Evolutionary conservation across 148 eudicot species (phyloP).

Genomic region (Bassia scoparia): DNA sequence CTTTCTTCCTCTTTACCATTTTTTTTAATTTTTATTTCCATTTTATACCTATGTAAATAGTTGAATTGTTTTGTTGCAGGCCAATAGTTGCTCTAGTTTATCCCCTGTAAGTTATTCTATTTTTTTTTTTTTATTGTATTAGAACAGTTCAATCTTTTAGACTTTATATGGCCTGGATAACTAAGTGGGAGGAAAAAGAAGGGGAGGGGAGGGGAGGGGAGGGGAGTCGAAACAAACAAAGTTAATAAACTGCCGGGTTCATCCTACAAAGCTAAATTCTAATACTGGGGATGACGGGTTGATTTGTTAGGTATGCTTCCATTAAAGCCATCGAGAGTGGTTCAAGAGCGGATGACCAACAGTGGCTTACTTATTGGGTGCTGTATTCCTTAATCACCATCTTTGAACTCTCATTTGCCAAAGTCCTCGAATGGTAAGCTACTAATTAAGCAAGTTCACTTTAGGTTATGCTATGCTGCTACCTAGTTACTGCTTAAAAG

Average conservation of each 20-base stretch:
- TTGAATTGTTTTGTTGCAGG: constrained; percentile 25
- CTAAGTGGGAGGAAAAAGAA: too few relatives aligned
- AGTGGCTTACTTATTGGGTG: constrained; percentile 89
- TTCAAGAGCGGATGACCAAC: constrained; percentile 60
- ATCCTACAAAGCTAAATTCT: too few relatives aligned
- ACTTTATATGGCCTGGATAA: too few relatives aligned
- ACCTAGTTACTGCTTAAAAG: too few relatives aligned
- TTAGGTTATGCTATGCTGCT: too few relatives aligned
- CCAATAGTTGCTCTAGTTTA: constrained; percentile 42
- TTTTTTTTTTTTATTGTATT: not conserved
- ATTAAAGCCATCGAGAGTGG: constrained; percentile 68
- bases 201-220: too few relatives aligned
- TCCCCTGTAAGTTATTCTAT: constrained; percentile 52
- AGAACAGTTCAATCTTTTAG: too few relatives aligned
- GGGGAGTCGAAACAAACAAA: too few relatives aligned
- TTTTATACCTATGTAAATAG: not conserved
- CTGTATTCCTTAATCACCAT: constrained; percentile 64
- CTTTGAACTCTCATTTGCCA: constrained; percentile 68
- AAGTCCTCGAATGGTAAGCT: constrained; percentile 60
- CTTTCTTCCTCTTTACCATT: not conserved
- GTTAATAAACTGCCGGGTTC: too few relatives aligned
- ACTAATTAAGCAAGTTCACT: not conserved
- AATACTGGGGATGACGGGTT: not conserved
- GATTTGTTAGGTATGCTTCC: constrained; percentile 49
- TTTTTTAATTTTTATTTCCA: not conserved